Base-by-base conservation (phyloP, 306 rosid species). In the Pueraria montana region DNA sequence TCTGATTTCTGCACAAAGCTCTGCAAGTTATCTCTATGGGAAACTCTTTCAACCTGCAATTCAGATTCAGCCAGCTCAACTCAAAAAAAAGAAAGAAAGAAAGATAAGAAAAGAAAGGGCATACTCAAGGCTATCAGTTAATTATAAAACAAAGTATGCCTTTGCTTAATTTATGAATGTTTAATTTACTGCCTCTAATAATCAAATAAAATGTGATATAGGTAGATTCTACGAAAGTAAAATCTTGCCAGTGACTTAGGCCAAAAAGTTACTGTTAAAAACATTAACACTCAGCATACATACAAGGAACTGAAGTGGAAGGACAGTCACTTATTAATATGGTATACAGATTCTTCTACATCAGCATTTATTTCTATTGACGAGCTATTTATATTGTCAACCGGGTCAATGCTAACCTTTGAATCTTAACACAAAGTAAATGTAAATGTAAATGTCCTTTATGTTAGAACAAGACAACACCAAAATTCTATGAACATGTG, bases 1-100 rank as follows among this genome's bases (percentile, higher is more conserved):
- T 92, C 91, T 21, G 97, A 92, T 88, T 91, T 94, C 88, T 84
- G 98, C 86, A 87, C 89, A 84, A 90, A 94, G 77, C 88, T 88
- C 91, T 76, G 89, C 89, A 90, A 66, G 86, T 88, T 89, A 80
- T 93, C 97, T 83, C 86, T 89, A 89, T 90, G 96, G 62, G 94
- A 85, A 77, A 93, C 96, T 85, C 94, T 88, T 80, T 91, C 94
- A 67, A 90, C 93, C 96, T 91, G 91, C 81, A 64, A 42, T 80
- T 24, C 7, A 32, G 23, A 78, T 42, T 62, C 24, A 80, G 32
- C 68, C 59, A 86, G 2, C 6, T 26, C 43, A 59, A n/a, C 7
- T 59, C 36, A 59, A 0, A 24, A 24, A 24, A 11, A 12, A 58
- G 1, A 58, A 8, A 10, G 2, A 9, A 3, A 4, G 32, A n/a